A percentile compares a stretch with the other conserved stretches of the same genome.
These are phyloP conservation scores for Pseudogymnoascus sp. DNA, from an alignment of 2,329 filamentous ascomycete species.

Conservation along the genomic window DNA sequence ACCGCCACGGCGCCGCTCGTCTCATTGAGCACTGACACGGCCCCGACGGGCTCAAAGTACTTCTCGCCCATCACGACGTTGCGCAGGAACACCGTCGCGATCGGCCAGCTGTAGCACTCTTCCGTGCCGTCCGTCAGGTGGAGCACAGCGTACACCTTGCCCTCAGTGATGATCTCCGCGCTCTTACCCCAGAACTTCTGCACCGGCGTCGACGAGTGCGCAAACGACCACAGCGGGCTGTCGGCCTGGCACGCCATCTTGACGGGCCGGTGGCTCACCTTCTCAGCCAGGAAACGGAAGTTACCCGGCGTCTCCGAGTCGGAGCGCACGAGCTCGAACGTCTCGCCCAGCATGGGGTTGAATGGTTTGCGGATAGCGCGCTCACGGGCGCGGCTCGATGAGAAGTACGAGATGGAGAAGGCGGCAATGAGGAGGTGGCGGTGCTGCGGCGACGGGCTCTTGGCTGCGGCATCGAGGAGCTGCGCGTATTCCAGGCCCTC, in stretches of 20 bases:
- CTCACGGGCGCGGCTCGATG: conserved; percentile 74
- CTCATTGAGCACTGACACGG: conserved; percentile 80
- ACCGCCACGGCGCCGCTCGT: conserved; percentile 72
- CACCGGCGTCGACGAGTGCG: conserved; percentile 77
- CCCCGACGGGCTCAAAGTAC: conserved; percentile 90
- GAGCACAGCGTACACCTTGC: conserved; percentile 70
- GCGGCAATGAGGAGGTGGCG: conserved; percentile 79
- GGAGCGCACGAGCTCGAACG: conserved; percentile 82
- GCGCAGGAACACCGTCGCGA: conserved; percentile 82
- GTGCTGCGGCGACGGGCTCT: conserved; percentile 52
- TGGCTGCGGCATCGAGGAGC: conserved; percentile 68
- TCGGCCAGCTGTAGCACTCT: conserved; percentile 81
- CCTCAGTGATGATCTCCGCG: conserved; percentile 87
- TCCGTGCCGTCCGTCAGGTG: conserved; percentile 57
- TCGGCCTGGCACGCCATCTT: conserved; percentile 92
- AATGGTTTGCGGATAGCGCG: conserved; percentile 92
- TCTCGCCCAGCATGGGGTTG: conserved; percentile 94
- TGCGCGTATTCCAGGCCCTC: conserved; percentile 88
- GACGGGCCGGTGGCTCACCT: conserved; percentile 87
- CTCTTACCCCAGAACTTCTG: conserved; percentile 99
- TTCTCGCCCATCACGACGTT: conserved; percentile 98
- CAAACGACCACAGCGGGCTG: conserved; percentile 72
- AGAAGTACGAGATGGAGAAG: conserved; percentile 84
- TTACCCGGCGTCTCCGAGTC: conserved; percentile 64
- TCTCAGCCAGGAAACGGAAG: conserved; percentile 89